These are phyloP conservation scores for Persicaria maculosa DNA, from an alignment of 148 eudicot species.

Conservation along the genomic window DNA sequence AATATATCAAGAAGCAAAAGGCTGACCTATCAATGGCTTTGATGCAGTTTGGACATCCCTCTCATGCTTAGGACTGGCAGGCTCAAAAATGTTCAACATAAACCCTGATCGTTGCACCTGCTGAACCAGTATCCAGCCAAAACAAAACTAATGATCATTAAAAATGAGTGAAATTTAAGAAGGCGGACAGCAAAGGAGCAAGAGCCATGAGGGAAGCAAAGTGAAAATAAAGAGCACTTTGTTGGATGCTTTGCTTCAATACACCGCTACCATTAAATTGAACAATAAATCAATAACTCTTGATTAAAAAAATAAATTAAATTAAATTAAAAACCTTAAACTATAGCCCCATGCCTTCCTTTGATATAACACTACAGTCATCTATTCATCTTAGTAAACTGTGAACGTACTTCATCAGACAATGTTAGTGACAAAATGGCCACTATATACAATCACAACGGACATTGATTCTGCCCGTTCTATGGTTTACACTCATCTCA, in stretches of 20 bases:
- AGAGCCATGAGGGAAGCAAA: too few relatives aligned
- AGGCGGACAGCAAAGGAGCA: background rate
- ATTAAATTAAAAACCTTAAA: too few relatives aligned
- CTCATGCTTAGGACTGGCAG: conserved; percentile 68
- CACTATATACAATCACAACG: too few relatives aligned
- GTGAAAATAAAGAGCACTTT: background rate
- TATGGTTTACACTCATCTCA: too few relatives aligned
- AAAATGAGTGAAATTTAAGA: background rate
- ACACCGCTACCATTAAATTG: conserved; percentile 91
- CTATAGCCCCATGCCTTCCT: too few relatives aligned
- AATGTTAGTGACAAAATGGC: too few relatives aligned
- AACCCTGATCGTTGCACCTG: conserved; percentile 80
- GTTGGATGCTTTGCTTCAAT: conserved; percentile 84
- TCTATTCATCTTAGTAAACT: too few relatives aligned
- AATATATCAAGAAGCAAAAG: background rate
- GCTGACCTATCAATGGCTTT: conserved; percentile 79
- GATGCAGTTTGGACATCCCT: conserved; percentile 77
- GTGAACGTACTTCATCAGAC: too few relatives aligned
- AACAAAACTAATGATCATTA: background rate
- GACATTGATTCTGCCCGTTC: too few relatives aligned
- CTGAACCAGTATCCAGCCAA: conserved; percentile 87
- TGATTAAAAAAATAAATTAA: too few relatives aligned
- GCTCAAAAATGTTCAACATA: conserved; percentile 88
- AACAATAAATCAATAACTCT: background rate
- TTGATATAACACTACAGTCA: too few relatives aligned